A percentile compares a stretch with the other conserved stretches of the same genome.
These are phyloP conservation scores for Naegleria lovaniensis DNA, from an alignment of 208 protist genomes.

Conservation along the genomic window DNA sequence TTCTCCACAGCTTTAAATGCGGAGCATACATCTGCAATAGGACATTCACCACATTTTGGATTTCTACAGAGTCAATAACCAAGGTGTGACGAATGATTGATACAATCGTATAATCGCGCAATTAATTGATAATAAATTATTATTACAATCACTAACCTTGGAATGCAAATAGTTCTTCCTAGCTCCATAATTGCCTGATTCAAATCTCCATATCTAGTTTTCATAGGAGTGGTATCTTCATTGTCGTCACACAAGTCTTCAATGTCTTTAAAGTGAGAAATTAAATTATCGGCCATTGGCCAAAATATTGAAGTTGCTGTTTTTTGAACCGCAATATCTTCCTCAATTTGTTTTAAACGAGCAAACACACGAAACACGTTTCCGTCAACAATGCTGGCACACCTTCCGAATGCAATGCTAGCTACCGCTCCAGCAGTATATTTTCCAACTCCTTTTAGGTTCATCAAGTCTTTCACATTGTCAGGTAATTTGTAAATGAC, in stretches of 20 bases:
- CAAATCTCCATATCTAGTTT: constrained; percentile 36
- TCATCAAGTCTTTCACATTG: constrained; percentile 46
- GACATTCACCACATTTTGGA: constrained; percentile 7
- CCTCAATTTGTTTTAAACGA: constrained; percentile 51
- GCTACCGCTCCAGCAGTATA: constrained; percentile 85
- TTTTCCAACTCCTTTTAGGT: constrained; percentile 71
- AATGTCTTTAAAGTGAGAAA: not conserved
- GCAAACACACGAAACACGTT: constrained; percentile 82
- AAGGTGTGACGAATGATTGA: no score
- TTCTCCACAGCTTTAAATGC: constrained; percentile 24
- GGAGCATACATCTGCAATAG: not conserved
- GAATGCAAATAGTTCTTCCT: constrained; percentile 71
- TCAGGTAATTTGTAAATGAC: constrained; percentile 28
- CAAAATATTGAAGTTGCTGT: not conserved
- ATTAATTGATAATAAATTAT: constrained; percentile 57
- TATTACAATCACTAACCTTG: constrained; percentile 55
- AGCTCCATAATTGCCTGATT: constrained; percentile 88
- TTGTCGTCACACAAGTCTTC: not conserved
- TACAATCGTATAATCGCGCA: no score
- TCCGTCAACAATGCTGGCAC: constrained; percentile 70
- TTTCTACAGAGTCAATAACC: constrained; percentile 56
- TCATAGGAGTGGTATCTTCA: not conserved
- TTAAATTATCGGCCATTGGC: not conserved
- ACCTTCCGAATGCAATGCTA: constrained; percentile 70
- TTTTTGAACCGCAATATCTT: constrained; percentile 56